Base-by-base conservation (phyloP, 495 filamentous ascomycete genomes). In the Hyaloscypha variabilis region DNA sequence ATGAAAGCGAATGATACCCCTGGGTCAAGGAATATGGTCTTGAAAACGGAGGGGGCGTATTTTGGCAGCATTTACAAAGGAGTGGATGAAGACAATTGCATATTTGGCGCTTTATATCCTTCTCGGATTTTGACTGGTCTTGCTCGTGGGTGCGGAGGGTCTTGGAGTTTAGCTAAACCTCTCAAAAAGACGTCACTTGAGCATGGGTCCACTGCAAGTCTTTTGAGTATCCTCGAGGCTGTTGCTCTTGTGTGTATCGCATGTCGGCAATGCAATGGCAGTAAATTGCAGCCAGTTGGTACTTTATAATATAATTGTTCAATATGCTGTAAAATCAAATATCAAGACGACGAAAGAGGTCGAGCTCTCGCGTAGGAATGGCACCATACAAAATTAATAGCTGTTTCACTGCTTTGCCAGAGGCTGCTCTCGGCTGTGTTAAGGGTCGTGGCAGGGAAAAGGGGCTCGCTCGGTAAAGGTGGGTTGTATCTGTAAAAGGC, bases 1-100 rank as follows among this genome's bases (percentile, higher is more conserved):
- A 72, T 84, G 58, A 72, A 62, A 58, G 34, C 58, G 28, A 66
- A 58, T 71, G 69, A 72, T 72, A 72, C 70, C 70, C 70, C 42
- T 46, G 62, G 51, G 60, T 49, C 13, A 55, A 34, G 34, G 39
- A 28, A 58, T 31, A 42, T n/a, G 23, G 58, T 64, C 24, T 68
- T 21, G 50, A 26, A 62, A 23, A 54, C 56, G 4, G 17, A 50
- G 59, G 31, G 59, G 54, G 39, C 11, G 39, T 17, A 17, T 46
- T 63, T 63, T 23, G 14, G 36, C n/a, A 26, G 57, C 28, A 54
- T 63, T 52, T 63, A 55, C 55, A 63, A 24, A 8, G 50, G 34
- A 13, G 21, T n/a, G 8, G 28, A 19, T 13, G n/a, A 28, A 2
- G 24, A 55, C 54, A n/a, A 50, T 58, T 36, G 57, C 6, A 31